Conservation (phyloP, 2,329 filamentous ascomycete species). For the Talaromyces amestolkiae region DNA sequence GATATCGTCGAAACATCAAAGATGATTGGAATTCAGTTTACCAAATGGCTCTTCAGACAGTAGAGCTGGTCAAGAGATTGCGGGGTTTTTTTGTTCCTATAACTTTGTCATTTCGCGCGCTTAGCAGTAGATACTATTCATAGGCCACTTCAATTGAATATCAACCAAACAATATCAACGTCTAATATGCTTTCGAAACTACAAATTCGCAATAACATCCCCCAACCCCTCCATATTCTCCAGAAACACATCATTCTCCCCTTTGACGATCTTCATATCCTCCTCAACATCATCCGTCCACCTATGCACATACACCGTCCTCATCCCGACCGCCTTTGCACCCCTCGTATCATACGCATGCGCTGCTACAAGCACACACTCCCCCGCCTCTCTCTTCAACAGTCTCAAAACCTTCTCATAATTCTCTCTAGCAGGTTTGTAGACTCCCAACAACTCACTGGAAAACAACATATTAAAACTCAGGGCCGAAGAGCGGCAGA, state of each 20-base stretch:
- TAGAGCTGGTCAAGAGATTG: too few species aligned
- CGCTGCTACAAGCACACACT: slow-evolving; percentile 54
- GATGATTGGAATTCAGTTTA: too few species aligned
- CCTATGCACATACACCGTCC: slow-evolving; percentile 52
- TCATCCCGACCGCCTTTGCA: slow-evolving; percentile 50
- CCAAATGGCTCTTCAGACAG: too few species aligned
- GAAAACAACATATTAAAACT: slow-evolving; percentile 55
- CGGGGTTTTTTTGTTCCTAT: too few species aligned
- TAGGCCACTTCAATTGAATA: too few species aligned
- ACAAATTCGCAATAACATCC: slow-evolving; percentile 15
- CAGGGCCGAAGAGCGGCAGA: slow-evolving; percentile 48
- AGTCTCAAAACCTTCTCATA: slow-evolving; percentile 50
- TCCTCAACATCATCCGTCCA: slow-evolving; percentile 55
- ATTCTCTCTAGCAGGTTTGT: slow-evolving; percentile 49
- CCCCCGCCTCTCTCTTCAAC: slow-evolving; percentile 45
- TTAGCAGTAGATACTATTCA: too few species aligned
- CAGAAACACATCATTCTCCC: slow-evolving; percentile 43
- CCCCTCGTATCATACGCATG: slow-evolving; percentile 56
- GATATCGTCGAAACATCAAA: too few species aligned
- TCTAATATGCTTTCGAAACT: not conserved
- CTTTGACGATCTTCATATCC: slow-evolving; percentile 42
- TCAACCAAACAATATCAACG: too few species aligned
- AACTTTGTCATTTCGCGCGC: too few species aligned
- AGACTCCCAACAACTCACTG: slow-evolving; percentile 50
- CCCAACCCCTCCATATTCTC: slow-evolving; percentile 24